phyloP scores from a whole-genome alignment of 345 rosid genomes.

The Laguncularia racemosa region DNA sequence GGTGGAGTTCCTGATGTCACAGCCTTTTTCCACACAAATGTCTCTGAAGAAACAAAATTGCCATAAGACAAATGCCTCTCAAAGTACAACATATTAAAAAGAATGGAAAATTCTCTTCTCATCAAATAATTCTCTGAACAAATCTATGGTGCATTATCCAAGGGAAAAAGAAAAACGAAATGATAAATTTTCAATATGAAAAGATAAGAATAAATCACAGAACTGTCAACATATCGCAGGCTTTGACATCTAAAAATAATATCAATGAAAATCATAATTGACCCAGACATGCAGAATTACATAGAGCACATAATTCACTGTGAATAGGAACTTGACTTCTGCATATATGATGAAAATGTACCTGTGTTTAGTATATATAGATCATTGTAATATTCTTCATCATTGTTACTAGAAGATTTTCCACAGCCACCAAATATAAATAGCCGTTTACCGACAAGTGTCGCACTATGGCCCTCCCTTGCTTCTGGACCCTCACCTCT shows the following conservation, averaged over 20 bases:
- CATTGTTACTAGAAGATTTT: slow-evolving; percentile 48
- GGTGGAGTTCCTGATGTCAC: slow-evolving; percentile 74
- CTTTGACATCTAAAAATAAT: too few relatives aligned
- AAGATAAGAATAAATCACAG: too few relatives aligned
- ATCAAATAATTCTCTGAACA: not conserved
- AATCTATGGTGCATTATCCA: too few relatives aligned
- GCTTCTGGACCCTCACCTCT: slow-evolving; percentile 94
- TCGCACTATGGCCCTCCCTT: slow-evolving; percentile 93
- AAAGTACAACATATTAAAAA: slow-evolving; percentile 3
- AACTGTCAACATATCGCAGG: too few relatives aligned
- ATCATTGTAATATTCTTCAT: slow-evolving; percentile 85
- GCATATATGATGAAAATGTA: slow-evolving; percentile 12
- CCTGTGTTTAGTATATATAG: slow-evolving; percentile 88
- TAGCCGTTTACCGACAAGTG: slow-evolving; percentile 81
- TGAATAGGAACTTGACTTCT: not conserved
- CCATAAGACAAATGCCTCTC: too few relatives aligned
- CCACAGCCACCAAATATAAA: slow-evolving; percentile 96
- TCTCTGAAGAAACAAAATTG: slow-evolving; percentile 42
- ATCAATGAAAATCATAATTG: not conserved
- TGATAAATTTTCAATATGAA: too few relatives aligned
- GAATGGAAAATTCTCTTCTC: not conserved
- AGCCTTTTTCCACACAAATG: slow-evolving; percentile 85
- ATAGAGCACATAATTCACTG: not conserved
- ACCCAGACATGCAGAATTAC: not conserved
- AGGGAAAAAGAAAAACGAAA: too few relatives aligned